These are phyloP conservation scores for Lachancea quebecensis DNA, from an alignment of 805 yeast genomes.

Conservation along the genomic window DNA sequence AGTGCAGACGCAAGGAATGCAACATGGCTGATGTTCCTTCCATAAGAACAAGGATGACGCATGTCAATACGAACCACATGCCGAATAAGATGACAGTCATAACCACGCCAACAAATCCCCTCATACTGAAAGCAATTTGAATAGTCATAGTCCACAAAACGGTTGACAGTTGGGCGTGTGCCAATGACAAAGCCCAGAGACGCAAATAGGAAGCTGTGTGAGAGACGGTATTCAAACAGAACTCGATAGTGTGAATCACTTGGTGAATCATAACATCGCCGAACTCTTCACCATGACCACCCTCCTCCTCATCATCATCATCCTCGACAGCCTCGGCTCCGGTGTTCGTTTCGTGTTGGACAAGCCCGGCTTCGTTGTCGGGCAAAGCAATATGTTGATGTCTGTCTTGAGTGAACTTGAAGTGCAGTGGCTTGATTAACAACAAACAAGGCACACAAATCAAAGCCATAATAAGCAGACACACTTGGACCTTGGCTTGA, in stretches of 20 bases:
- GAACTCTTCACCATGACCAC: conserved; percentile 41
- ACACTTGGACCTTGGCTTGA: conserved; percentile 54
- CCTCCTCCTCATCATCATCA: conserved; percentile 38
- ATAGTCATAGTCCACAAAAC: conserved; percentile 76
- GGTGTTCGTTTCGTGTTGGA: conserved; percentile 4
- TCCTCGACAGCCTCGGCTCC: conserved; percentile 14
- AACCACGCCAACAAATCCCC: conserved; percentile 48
- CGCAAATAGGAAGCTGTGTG: conserved; percentile 75
- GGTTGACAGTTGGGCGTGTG: conserved; percentile 70
- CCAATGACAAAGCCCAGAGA: conserved; percentile 72
- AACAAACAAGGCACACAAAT: conserved; percentile 72
- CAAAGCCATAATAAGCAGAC: conserved; percentile 51
- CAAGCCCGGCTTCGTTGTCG: conserved; percentile 11
- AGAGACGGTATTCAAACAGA: conserved; percentile 71
- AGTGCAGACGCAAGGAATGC: conserved; percentile 67
- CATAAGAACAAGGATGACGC: conserved; percentile 64
- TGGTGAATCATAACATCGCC: conserved; percentile 74
- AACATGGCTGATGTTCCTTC: conserved; percentile 84
- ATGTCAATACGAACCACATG: conserved; percentile 69
- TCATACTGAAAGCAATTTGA: conserved; percentile 48
- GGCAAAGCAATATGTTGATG: conserved; percentile 20
- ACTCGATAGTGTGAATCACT: conserved; percentile 74
- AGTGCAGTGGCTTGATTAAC: conserved; percentile 43
- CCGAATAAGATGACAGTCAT: conserved; percentile 58
- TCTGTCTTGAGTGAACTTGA: conserved; percentile 33